Base-by-base conservation (phyloP, 1,284 basidiomycete genomes). In the Uromyces viciae-fabae region DNA sequence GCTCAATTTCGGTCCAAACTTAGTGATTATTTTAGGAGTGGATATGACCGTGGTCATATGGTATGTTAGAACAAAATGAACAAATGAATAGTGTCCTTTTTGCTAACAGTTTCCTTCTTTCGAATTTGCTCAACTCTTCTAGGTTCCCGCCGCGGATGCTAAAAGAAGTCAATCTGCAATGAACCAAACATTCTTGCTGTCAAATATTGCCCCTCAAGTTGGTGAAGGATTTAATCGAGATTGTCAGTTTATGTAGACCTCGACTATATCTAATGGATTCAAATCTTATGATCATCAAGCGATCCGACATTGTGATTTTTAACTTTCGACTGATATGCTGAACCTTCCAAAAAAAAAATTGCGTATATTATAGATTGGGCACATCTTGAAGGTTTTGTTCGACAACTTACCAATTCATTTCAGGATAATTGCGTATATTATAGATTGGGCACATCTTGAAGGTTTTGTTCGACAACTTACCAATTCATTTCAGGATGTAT, bases 41-140 rank as follows among this genome's bases (percentile, higher is more conserved):
- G 96, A 17, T 99, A 98, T 86, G 96, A 98, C 85, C 91, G 96
- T 22, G 97, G 96, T 62, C 96, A 99, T 86, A 98, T 99, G 95
- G 87, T 88, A 3, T 0, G 54, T 81, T 31, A 15, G n/a, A 7
- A 42, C 22, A 42, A 15, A 52, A 15, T n/a, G n/a, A n/a, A n/a
- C n/a, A n/a, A n/a, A n/a, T n/a, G n/a, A n/a, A n/a, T n/a, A n/a
- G n/a, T n/a, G n/a, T n/a, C n/a, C n/a, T n/a, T n/a, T n/a, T n/a
- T n/a, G n/a, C n/a, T n/a, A n/a, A n/a, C n/a, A n/a, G n/a, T n/a
- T n/a, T n/a, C n/a, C n/a, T n/a, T n/a, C n/a, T n/a, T n/a, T n/a
- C n/a, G n/a, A 75, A 28, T 36, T 15, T 49, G n/a, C n/a, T 49
- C 28, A 28, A 19, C n/a, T 22, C 33, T 38, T 7, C 43, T 68